Base-by-base conservation (phyloP, 2,329 filamentous ascomycete genomes). In the Hypomyces rosellus region DNA sequence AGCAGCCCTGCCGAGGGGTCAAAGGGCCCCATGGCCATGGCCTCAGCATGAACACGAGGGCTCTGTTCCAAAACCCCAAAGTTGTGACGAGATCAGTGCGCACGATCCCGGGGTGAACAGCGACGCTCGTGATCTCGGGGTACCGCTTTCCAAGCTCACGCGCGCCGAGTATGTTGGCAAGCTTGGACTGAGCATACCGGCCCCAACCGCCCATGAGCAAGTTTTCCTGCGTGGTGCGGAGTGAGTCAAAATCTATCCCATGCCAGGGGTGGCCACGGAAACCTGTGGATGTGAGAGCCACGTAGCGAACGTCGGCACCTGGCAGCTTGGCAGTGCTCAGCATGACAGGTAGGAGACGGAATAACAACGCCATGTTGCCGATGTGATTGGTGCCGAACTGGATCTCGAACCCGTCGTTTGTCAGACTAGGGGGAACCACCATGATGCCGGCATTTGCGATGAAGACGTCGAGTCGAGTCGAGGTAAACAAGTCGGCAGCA, bases 181-280 rank as follows among this genome's bases (percentile, higher is more conserved):
- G 67, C 57, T 78, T 80, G 52, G 71, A 74, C n/a, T 73, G 70
- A 8, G 67, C 72, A 55, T 80, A 81, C 2, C 74, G 72, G 3
- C 64, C 60, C 66, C 70, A 74, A 4, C 70, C 67, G 34, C 66
- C 69, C 4, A 59, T 51, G 0, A 53, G 52, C 20, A 70, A 54
- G 14, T 55, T 44, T 22, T 57, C 55, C 37, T 64, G 59, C 37
- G 56, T 58, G 0, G 59, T 62, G 6, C 55, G 54, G 46, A 69
- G 55, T 9, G 54, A 57, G 1, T 60, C 59, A 30, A 69, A 64
- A 30, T 30, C 25, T 30, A 30, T 11, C 25, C 25, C 25, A 6
- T 30, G 1, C 59, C 51, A 37, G 65, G 64, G 47, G 65, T 59
- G 0, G 57, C 56, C 13, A 11, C 41, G 20, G 61, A 62, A 5